Conservation (phyloP, 2,329 filamentous ascomycete genomes). For the Ophioceras dolichostomum region DNA sequence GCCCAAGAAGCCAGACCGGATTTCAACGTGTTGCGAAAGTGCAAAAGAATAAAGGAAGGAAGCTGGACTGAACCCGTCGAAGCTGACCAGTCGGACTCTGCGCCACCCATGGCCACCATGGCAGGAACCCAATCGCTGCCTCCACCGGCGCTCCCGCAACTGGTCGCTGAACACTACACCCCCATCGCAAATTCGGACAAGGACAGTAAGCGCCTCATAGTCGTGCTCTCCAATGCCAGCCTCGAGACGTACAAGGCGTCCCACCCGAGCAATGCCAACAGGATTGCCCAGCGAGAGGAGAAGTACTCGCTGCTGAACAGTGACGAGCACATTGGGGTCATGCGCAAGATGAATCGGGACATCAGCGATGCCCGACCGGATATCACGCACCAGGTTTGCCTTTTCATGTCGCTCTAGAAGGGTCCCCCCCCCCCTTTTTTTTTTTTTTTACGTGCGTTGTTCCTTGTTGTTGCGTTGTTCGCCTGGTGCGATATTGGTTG, state of each 20-base stretch:
- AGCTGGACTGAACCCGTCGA: not conserved
- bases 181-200: slow-evolving; percentile 81
- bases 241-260: slow-evolving; percentile 95
- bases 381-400: slow-evolving; percentile 85
- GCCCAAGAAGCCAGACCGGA: too few relatives aligned
- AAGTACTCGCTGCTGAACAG: slow-evolving; percentile 98
- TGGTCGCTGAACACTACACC: slow-evolving; percentile 84
- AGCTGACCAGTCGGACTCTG: not conserved
- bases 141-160: slow-evolving; percentile 76
- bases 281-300: slow-evolving; percentile 62
- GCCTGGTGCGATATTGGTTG: too few relatives aligned
- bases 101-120: too few relatives aligned
- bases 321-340: slow-evolving; percentile 96
- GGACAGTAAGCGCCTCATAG: slow-evolving; percentile 81
- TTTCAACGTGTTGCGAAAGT: too few relatives aligned
- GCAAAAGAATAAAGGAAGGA: too few relatives aligned
- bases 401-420: too few relatives aligned
- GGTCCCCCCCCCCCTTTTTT: slow-evolving; percentile 10
- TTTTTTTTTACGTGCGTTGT: slow-evolving; percentile 3
- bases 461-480: too few relatives aligned
- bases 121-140: slow-evolving; percentile 89
- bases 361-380: slow-evolving; percentile 96
- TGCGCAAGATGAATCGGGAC: slow-evolving; percentile 99
- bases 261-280: slow-evolving; percentile 36
- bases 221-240: slow-evolving; percentile 93